phyloP scores from a whole-genome alignment of 148 eudicot species.

The Persicaria tinctoria region DNA sequence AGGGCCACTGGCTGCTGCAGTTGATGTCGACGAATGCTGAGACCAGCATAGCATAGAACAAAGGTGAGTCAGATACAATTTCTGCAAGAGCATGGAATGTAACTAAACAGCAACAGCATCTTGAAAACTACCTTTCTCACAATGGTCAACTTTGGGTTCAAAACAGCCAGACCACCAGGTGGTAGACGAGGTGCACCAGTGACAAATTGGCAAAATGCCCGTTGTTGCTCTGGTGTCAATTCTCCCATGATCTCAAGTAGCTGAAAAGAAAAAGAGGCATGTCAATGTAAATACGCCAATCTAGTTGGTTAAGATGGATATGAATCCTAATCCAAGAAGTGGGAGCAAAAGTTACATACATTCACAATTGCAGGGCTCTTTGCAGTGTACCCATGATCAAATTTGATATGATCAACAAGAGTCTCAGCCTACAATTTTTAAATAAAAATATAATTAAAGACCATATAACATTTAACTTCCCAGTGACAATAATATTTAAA shows the following conservation, averaged over 20 bases:
- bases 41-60: neutral
- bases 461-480: neutral
- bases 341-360: slow-evolving; percentile 27
- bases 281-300: neutral
- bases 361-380: slow-evolving; percentile 84
- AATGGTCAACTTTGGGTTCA: slow-evolving; percentile 91
- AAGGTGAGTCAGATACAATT: neutral
- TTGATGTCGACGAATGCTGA: slow-evolving; percentile 16
- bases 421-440: slow-evolving; percentile 62
- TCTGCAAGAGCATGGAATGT: neutral
- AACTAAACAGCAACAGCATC: neutral
- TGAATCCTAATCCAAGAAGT: neutral
- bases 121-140: slow-evolving; percentile 71
- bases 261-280: slow-evolving; percentile 23
- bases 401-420: slow-evolving; percentile 86
- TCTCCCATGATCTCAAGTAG: slow-evolving; percentile 96
- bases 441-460: slow-evolving; percentile 9
- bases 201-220: slow-evolving; percentile 96
- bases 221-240: slow-evolving; percentile 85
- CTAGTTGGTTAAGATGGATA: neutral
- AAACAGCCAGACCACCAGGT: slow-evolving; percentile 90
- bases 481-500: neutral
- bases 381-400: slow-evolving; percentile 97
- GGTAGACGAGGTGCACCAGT: slow-evolving; percentile 99
- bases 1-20: slow-evolving; percentile 12